phyloP scores from a whole-genome alignment of 176 grass and related monocot species.

The Oropetium thomaeum region DNA sequence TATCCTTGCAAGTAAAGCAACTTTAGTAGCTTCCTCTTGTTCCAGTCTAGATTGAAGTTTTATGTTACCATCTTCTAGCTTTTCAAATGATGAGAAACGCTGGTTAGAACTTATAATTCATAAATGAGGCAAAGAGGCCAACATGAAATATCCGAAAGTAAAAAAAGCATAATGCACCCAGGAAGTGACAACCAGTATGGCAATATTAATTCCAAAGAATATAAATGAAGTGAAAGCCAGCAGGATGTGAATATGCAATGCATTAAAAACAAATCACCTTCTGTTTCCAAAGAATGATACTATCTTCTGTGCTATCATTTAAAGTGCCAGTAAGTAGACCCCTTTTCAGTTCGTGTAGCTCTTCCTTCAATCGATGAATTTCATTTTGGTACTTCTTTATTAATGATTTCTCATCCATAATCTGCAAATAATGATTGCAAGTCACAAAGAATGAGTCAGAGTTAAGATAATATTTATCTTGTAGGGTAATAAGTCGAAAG shows the following conservation, averaged over 20 bases:
- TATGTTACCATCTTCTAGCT: constrained; percentile 84
- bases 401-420: constrained; percentile 87
- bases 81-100: constrained; percentile 21
- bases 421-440: constrained; percentile 39
- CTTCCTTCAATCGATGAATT: constrained; percentile 69
- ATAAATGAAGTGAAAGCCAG: constrained; percentile 17
- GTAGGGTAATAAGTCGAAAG: not conserved
- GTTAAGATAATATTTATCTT: not conserved
- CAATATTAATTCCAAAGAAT: constrained; percentile 10
- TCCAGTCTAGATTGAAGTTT: constrained; percentile 85
- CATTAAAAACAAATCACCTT: constrained; percentile 44
- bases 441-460: constrained; percentile 11
- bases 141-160: not conserved
- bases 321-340: constrained; percentile 55
- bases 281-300: constrained; percentile 61
- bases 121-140: constrained; percentile 9
- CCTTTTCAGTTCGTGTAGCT: constrained; percentile 74
- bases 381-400: constrained; percentile 95
- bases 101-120: constrained; percentile 21
- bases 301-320: constrained; percentile 52
- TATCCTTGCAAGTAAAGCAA: constrained; percentile 71
- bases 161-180: constrained; percentile 13
- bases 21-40: constrained; percentile 88
- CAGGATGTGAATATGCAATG: not conserved
- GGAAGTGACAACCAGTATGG: constrained; percentile 1